Evolutionary conservation across 768 basidiomycete species (phyloP), one percentile per base, ranked within the genome.

Genomic region (Suillus spraguei): DNA sequence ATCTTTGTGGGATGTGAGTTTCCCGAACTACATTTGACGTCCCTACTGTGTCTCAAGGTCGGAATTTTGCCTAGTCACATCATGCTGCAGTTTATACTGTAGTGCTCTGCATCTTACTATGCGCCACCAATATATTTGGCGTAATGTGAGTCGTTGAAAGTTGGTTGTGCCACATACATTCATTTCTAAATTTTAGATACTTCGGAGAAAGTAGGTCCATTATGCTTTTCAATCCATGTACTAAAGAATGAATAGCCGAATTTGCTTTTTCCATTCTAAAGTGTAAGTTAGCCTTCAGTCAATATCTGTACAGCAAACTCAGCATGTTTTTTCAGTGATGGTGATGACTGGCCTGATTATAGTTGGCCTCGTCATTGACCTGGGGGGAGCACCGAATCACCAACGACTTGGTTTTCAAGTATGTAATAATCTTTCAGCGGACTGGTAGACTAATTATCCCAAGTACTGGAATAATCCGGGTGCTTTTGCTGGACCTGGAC

Each of bases 391-490:
- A 58, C 65, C 65, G 11, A 33, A 66, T 28, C 65, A 64, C 67
- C 82, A 87, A 24, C 83, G 87, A 17, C 82, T 87, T 62, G 90
- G 91, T 1, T 91, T 91, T 78, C 83, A 82, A 63, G 87, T 87
- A 64, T 74, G 52, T 62, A n/a, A 4, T 35, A 20, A 5, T 11
- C 38, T 41, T 20, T 9, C 3, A 13, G 10, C 10, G 24, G 20
- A 24, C 24, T 49, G 5, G 33, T 22, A 5, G 4, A 35, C 39
- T 35, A 16, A 41, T 28, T 33, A 32, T 42, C 75, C 81, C 17
- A 83, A 85, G 59, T 78, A 74, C 65, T 78, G 76, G 77, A 75
- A 72, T 59, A 53, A 84, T 63, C 86, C 85, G 0, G 86, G 86
- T 5, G 80, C 84, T 1, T 81, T 87, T 66, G 44, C 44, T 16